phyloP scores from a whole-genome alignment of 73 alveolate species.

The Paramecium primaurelia region DNA sequence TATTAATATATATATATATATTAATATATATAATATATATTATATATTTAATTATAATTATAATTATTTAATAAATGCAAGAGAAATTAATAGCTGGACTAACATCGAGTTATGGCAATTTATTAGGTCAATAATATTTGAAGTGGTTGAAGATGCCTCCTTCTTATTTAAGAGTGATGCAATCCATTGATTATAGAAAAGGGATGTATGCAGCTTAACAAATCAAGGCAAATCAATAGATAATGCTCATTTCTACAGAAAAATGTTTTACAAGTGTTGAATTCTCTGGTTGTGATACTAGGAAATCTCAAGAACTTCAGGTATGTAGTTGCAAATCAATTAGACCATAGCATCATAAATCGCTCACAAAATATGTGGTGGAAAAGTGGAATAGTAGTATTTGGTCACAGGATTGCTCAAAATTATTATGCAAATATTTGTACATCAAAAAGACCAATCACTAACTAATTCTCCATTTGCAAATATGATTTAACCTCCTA shows the following conservation, averaged over 20 bases:
- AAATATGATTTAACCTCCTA: background rate
- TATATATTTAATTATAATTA: background rate
- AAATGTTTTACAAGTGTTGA: slow-evolving; percentile 34
- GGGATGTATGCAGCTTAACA: background rate
- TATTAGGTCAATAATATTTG: background rate
- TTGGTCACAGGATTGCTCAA: background rate
- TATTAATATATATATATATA: background rate
- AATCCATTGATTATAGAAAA: background rate
- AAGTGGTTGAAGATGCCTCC: slow-evolving; percentile 30
- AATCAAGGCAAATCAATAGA: background rate
- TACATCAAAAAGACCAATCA: background rate
- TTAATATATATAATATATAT: background rate
- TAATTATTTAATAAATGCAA: background rate
- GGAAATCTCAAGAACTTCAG: background rate
- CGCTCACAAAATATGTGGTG: background rate
- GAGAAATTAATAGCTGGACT: slow-evolving; percentile 17
- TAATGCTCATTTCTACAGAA: background rate
- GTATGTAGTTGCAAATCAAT: background rate
- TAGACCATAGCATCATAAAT: slow-evolving; percentile 15
- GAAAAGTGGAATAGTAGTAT: background rate
- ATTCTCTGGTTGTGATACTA: background rate
- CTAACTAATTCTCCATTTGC: background rate
- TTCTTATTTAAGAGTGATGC: background rate
- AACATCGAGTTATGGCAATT: background rate
- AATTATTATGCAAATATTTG: slow-evolving; percentile 8